Evolutionary conservation across 768 basidiomycete species (phyloP), one percentile per base, ranked within the genome.

Genomic region (Cytidiella melzeri): DNA sequence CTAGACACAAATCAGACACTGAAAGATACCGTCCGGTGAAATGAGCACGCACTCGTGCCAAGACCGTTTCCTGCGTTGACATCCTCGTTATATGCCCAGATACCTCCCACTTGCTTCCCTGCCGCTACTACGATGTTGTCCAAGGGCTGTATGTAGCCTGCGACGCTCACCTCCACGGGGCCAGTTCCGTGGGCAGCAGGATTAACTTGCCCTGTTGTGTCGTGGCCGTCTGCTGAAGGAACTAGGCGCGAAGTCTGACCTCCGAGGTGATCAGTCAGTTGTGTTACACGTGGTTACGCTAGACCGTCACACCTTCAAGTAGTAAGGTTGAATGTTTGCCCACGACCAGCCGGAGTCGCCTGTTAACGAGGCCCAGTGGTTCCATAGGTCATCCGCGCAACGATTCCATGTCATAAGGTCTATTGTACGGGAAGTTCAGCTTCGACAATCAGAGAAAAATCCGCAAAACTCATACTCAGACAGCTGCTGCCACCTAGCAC

Each of bases 261-360:
- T n/a, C n/a, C 9, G 20, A 21, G 10, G 41, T 42, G 10, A 42
- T 21, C 15, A 9, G 10, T n/a, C 10, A 11, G 41, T 11, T 21
- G 41, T 42, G 23, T 10, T 10, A 13, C 11, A n/a, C 15, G 20
- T n/a, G 10, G 11, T 10, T 21, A 42, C 15, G 28, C 12, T 12
- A 12, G 30, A 38, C 3, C 30, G 25, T n/a, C 57, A 7, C 3
- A 61, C 64, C 57, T 59, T 61, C 21, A 47, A 41, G 50, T 61
- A 59, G 48, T 56, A 65, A 0, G 46, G 55, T 13, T 43, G 24
- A 4, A 65, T 38, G 10, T 48, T 37, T 11, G 53, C 47, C 63
- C 63, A 65, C 0, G 57, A 57, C 64, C 65, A 67, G 2, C 60
- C 61, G 3, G 19, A 3, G 27, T 67, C 64, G 7, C 60, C 64